phyloP scores from a whole-genome alignment of 176 grass and related monocot genomes.

The Oryza glumipatula region DNA sequence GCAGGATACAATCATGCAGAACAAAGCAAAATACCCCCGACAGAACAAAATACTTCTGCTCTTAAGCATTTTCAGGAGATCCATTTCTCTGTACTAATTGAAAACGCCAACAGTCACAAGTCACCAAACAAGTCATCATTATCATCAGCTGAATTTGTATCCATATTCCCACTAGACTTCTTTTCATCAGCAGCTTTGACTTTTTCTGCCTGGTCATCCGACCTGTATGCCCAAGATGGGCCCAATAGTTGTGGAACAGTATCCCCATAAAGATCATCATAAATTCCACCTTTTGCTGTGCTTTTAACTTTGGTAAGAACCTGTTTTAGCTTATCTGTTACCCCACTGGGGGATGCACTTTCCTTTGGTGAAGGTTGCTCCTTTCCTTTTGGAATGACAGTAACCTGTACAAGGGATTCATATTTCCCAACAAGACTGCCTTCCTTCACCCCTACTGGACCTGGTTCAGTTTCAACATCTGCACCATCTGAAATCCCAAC shows the following conservation, averaged over 20 bases:
- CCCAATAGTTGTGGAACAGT: conserved; percentile 50
- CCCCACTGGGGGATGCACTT: conserved; percentile 58
- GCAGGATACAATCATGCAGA: conserved; percentile 39
- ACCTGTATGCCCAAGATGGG: conserved; percentile 85
- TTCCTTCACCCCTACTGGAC: conserved; percentile 92
- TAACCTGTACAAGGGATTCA: conserved; percentile 91
- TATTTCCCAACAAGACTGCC: conserved; percentile 98
- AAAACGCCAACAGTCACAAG: conserved; percentile 40
- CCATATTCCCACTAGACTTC: background rate
- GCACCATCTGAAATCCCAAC: conserved; percentile 95
- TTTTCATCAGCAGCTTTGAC: conserved; percentile 37
- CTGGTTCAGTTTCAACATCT: conserved; percentile 90
- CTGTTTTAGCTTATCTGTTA: conserved; percentile 74
- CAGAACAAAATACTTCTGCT: conserved; percentile 32
- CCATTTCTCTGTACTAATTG: conserved; percentile 11
- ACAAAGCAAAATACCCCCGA: conserved; percentile 38
- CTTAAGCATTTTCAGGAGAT: conserved; percentile 6
- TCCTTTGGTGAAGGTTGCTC: conserved; percentile 60
- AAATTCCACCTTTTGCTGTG: conserved; percentile 59
- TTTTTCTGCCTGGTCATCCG: conserved; percentile 62
- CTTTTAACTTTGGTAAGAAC: conserved; percentile 88
- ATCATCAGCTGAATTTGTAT: conserved; percentile 54
- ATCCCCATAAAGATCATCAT: conserved; percentile 86
- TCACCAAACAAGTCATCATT: conserved; percentile 93
- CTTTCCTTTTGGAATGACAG: conserved; percentile 91